A percentile compares a stretch with the other conserved stretches of the same genome.
Conservation (phyloP, 306 rosid species). For the Cercis canadensis region DNA sequence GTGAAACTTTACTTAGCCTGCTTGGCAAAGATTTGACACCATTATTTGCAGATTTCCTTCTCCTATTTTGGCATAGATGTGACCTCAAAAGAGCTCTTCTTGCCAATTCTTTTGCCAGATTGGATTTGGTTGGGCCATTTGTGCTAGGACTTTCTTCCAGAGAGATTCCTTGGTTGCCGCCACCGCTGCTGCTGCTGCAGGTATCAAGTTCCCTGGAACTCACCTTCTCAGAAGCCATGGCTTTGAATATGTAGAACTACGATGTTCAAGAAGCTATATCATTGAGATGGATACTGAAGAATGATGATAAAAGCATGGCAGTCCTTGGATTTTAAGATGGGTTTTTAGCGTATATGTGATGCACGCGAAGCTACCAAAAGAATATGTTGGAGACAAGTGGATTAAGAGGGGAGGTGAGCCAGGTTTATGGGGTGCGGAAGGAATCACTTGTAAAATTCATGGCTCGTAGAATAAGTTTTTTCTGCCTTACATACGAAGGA, state of each 20-base stretch:
- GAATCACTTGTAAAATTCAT: constrained; percentile 54
- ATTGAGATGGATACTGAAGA: constrained; percentile 34
- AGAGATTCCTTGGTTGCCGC: constrained; percentile 49
- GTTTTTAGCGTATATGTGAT: constrained; percentile 24
- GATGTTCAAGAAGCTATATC: constrained; percentile 6
- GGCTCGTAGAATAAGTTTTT: constrained; percentile 55
- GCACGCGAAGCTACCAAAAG: constrained; percentile 22
- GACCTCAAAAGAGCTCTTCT: constrained; percentile 68
- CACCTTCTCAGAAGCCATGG: constrained; percentile 64
- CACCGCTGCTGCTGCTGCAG: constrained; percentile 28
- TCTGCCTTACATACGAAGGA: constrained; percentile 47
- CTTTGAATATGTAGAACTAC: constrained; percentile 17
- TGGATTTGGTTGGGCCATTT: constrained; percentile 41
- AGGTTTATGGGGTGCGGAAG: constrained; percentile 51
- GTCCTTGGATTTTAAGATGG: constrained; percentile 38
- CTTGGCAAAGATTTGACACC: constrained; percentile 57
- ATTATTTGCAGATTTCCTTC: constrained; percentile 44
- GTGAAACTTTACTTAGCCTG: constrained; percentile 77
- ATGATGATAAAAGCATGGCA: constrained; percentile 23
- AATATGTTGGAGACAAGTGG: constrained; percentile 55
- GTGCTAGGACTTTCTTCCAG: constrained; percentile 44
- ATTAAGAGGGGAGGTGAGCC: constrained; percentile 27
- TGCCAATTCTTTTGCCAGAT: constrained; percentile 64
- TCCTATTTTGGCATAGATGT: constrained; percentile 50
- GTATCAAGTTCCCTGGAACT: constrained; percentile 41